phyloP scores from a whole-genome alignment of 2,329 filamentous ascomycete species.

The Claviceps digitariae region DNA sequence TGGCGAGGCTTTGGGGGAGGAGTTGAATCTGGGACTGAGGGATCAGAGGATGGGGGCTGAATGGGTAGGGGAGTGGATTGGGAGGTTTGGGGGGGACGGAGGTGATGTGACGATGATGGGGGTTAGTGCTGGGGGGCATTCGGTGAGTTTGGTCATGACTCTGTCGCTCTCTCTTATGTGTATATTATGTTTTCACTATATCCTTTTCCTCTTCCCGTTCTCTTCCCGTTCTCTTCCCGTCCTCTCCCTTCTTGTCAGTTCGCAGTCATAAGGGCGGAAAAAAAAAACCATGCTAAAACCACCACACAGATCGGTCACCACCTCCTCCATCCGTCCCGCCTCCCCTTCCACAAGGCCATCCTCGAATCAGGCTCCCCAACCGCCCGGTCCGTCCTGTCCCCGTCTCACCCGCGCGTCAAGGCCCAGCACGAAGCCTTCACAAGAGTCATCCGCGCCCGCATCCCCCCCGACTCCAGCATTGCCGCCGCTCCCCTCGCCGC shows the following conservation, averaged over 20 bases:
- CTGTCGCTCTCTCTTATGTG: too few relatives aligned
- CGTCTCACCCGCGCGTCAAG: slow-evolving; percentile 42
- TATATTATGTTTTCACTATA: neutral
- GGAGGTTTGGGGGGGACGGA: slow-evolving; percentile 40
- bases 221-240: too few relatives aligned
- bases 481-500: neutral
- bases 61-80: slow-evolving; percentile 49
- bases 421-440: slow-evolving; percentile 30
- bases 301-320: slow-evolving; percentile 60
- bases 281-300: neutral
- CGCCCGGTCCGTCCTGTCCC: slow-evolving; percentile 37
- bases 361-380: slow-evolving; percentile 44
- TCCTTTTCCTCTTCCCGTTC: neutral
- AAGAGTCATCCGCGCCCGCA: neutral
- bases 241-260: too few relatives aligned
- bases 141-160: slow-evolving; percentile 32
- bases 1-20: slow-evolving; percentile 30
- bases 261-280: neutral
- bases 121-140: slow-evolving; percentile 48
- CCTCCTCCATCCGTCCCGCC: slow-evolving; percentile 35
- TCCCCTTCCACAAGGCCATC: slow-evolving; percentile 38
- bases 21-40: slow-evolving; percentile 50
- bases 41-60: slow-evolving; percentile 46
- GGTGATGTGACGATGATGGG: slow-evolving; percentile 47
- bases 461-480: neutral